A percentile compares a stretch with the other conserved stretches of the same genome.
These are phyloP conservation scores for Fusarium domesticum DNA, from an alignment of 2,329 filamentous ascomycete species.

Conservation along the genomic window DNA sequence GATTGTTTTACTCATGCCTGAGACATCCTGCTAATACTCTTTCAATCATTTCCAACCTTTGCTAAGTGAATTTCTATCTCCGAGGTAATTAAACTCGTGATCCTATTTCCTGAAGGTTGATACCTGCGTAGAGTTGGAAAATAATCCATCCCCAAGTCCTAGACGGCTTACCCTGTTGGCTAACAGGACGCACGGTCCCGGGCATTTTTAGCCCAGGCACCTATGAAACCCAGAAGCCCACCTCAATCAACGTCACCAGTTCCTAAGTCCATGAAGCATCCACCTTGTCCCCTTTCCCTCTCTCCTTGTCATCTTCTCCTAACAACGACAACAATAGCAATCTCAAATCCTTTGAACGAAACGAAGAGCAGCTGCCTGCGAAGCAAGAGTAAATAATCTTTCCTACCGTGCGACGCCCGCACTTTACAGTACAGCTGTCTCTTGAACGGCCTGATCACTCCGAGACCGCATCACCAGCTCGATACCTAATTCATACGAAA, in stretches of 20 bases:
- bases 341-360: neutral
- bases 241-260: slow-evolving; percentile 27
- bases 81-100: too few relatives aligned
- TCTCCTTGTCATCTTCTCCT: slow-evolving; percentile 4
- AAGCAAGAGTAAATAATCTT: too few relatives aligned
- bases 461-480: neutral
- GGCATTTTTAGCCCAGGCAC: slow-evolving; percentile 26
- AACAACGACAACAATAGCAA: slow-evolving; percentile 3
- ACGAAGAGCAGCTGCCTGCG: slow-evolving; percentile 18
- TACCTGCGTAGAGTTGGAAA: too few relatives aligned
- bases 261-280: slow-evolving; percentile 10
- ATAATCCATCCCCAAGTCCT: slow-evolving; percentile 7
- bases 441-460: neutral
- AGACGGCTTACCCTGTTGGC: slow-evolving; percentile 15
- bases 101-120: too few relatives aligned
- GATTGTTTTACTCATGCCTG: slow-evolving; percentile 1
- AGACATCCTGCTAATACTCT: neutral
- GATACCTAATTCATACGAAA: neutral
- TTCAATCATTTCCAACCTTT: neutral
- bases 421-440: too few relatives aligned
- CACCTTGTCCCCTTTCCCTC: slow-evolving; percentile 10
- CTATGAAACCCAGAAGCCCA: slow-evolving; percentile 26
- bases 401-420: too few relatives aligned
- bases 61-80: neutral
- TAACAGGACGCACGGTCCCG: too few relatives aligned